Evolutionary conservation across 2,329 filamentous ascomycete genomes (phyloP).

Genomic region (Exophiala mesophila): DNA sequence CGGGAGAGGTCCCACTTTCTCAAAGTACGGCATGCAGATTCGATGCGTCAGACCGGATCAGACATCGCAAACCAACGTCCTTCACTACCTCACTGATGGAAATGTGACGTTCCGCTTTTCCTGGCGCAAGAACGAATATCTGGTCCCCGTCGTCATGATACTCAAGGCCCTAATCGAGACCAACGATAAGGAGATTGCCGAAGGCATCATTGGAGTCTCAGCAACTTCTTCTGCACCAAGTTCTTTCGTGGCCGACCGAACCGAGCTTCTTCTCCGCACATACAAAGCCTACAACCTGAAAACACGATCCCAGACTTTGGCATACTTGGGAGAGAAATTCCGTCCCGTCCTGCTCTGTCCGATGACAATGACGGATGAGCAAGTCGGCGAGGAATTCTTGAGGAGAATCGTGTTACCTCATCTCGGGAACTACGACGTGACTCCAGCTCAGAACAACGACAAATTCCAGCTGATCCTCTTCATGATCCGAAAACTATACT

Average conservation of each 20-base stretch:
- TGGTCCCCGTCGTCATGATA: slow-evolving; percentile 96
- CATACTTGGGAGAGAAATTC: slow-evolving; percentile 88
- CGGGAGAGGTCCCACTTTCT: slow-evolving; percentile 81
- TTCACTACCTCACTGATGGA: slow-evolving; percentile 92
- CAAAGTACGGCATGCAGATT: slow-evolving; percentile 82
- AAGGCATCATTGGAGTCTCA: slow-evolving; percentile 76
- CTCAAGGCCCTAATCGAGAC: slow-evolving; percentile 92
- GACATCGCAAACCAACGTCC: slow-evolving; percentile 92
- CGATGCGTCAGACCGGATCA: slow-evolving; percentile 94
- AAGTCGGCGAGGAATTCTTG: slow-evolving; percentile 86
- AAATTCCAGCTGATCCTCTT: slow-evolving; percentile 93
- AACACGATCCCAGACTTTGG: slow-evolving; percentile 72
- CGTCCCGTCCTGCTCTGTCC: slow-evolving; percentile 78
- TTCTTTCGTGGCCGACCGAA: slow-evolving; percentile 90
- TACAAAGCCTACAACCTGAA: slow-evolving; percentile 89
- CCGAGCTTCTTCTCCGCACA: slow-evolving; percentile 84
- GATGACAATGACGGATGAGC: slow-evolving; percentile 78
- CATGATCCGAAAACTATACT: slow-evolving; percentile 94
- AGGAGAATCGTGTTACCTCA: slow-evolving; percentile 87
- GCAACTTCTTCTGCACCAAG: slow-evolving; percentile 74
- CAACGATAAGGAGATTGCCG: slow-evolving; percentile 93
- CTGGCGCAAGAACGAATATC: slow-evolving; percentile 94
- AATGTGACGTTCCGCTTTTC: slow-evolving; percentile 97
- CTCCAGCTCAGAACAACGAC: slow-evolving; percentile 76
- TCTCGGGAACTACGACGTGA: slow-evolving; percentile 78